These are phyloP conservation scores for Ogataea nakhonphanomensis DNA, from an alignment of 805 yeast species.

Conservation along the genomic window DNA sequence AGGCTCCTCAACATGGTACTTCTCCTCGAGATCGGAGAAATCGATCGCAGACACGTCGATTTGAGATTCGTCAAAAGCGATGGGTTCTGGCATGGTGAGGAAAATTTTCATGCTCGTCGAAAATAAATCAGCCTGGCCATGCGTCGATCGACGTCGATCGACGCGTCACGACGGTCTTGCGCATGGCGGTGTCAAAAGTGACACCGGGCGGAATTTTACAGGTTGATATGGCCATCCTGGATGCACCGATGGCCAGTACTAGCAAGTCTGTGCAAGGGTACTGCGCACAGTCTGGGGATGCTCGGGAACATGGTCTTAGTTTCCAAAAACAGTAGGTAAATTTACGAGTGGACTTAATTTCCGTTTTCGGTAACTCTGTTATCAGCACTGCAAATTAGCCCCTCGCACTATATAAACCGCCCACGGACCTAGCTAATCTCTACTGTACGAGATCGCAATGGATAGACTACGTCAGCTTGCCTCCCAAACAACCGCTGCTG, in stretches of 20 bases:
- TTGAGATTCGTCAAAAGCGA: constrained; percentile 30
- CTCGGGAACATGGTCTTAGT: constrained; percentile 4
- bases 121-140: no score
- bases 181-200: no score
- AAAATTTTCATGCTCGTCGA: constrained; percentile 2
- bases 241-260: not conserved
- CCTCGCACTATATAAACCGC: constrained; percentile 2
- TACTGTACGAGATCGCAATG: constrained; percentile 33
- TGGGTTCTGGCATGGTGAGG: constrained; percentile 20
- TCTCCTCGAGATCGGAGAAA: constrained; percentile 79
- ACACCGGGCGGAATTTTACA: not conserved
- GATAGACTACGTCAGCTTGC: constrained; percentile 67
- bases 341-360: constrained; percentile 11
- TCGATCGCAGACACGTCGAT: constrained; percentile 63
- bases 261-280: not conserved
- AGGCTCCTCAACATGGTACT: constrained; percentile 57
- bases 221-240: not conserved
- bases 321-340: constrained; percentile 13
- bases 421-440: not conserved
- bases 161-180: not conserved
- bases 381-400: constrained; percentile 3
- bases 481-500: constrained; percentile 54
- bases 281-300: not conserved
- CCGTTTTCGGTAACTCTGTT: constrained; percentile 14
- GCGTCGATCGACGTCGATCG: not conserved